Evolutionary conservation across 768 basidiomycete species (phyloP).

Genomic region (Tylopilus rubrobrunneus): DNA sequence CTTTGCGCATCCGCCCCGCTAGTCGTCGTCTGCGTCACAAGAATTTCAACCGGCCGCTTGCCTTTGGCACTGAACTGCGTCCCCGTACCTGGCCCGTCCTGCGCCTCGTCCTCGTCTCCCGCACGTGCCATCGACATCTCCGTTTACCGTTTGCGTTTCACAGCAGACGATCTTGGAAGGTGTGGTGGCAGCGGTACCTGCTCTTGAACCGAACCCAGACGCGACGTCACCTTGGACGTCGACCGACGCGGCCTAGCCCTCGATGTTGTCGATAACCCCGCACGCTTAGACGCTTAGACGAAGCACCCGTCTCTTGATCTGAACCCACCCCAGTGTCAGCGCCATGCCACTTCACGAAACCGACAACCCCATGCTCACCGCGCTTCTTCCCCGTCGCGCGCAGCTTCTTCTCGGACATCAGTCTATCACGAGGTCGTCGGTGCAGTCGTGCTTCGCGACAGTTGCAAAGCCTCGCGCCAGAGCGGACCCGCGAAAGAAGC

Average conservation of each 20-base stretch:
- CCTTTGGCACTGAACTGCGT: background rate
- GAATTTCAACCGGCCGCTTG: background rate
- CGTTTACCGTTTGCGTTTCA: slow-evolving; percentile 15
- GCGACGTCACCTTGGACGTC: slow-evolving; percentile 5
- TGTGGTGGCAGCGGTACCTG: background rate
- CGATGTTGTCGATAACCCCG: slow-evolving; percentile 6
- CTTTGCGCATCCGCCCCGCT: no score
- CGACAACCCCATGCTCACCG: no score
- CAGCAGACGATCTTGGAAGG: background rate
- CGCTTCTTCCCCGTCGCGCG: no score
- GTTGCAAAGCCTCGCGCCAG: slow-evolving; percentile 70
- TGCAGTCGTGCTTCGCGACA: no score
- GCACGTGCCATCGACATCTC: background rate
- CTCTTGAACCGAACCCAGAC: slow-evolving; percentile 2
- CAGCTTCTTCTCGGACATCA: no score
- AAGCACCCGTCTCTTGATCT: slow-evolving; percentile 9
- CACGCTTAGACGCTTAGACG: slow-evolving; percentile 18
- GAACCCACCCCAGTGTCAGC: no score
- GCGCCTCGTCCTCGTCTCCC: no score
- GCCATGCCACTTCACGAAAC: no score
- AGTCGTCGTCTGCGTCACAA: no score
- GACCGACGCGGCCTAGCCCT: slow-evolving; percentile 17
- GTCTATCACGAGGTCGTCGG: no score
- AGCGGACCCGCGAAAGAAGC: slow-evolving; percentile 86
- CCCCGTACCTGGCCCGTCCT: background rate